Evolutionary conservation across 2,329 filamentous ascomycete genomes (phyloP).

Genomic region (Scorias spongiosa): DNA sequence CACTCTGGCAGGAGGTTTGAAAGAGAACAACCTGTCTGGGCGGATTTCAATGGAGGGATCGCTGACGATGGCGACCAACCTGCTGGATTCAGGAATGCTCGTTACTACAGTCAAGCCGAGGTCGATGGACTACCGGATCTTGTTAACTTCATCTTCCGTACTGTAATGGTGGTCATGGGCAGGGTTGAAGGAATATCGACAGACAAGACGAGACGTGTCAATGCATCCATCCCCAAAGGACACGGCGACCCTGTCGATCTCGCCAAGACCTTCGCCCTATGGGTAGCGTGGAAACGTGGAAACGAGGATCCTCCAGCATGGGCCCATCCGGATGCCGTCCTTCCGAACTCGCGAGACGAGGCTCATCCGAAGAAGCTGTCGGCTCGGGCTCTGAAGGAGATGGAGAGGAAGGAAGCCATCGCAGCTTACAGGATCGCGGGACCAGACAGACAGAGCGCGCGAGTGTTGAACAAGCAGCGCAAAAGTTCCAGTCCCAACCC

Average conservation of each 20-base stretch:
- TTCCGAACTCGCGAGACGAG: constrained; percentile 33
- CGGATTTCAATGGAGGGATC: constrained; percentile 39
- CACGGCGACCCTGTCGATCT: constrained; percentile 45
- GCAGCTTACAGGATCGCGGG: constrained; percentile 25
- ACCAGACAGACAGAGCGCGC: constrained; percentile 29
- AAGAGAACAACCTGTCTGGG: constrained; percentile 41
- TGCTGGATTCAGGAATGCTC: constrained; percentile 36
- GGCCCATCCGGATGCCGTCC: constrained; percentile 42
- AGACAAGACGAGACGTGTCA: constrained; percentile 44
- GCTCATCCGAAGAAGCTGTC: constrained; percentile 38
- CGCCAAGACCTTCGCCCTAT: constrained; percentile 45
- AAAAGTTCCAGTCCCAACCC: constrained; percentile 3
- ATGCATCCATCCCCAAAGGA: constrained; percentile 47
- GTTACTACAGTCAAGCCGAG: constrained; percentile 49
- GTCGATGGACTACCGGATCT: constrained; percentile 45
- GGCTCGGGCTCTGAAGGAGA: constrained; percentile 38
- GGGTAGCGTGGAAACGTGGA: constrained; percentile 53
- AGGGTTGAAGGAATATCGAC: constrained; percentile 45
- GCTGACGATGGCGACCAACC: constrained; percentile 32
- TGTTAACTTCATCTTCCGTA: constrained; percentile 45
- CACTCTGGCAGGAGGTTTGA: constrained; percentile 40
- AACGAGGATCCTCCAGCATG: constrained; percentile 47
- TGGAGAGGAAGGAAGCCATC: constrained; percentile 37
- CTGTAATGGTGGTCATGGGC: constrained; percentile 45
- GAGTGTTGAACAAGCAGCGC: constrained; percentile 17